Base-by-base conservation (phyloP, 352 stramenopile genomes). In the Phytophthora macrochlamydospora region DNA sequence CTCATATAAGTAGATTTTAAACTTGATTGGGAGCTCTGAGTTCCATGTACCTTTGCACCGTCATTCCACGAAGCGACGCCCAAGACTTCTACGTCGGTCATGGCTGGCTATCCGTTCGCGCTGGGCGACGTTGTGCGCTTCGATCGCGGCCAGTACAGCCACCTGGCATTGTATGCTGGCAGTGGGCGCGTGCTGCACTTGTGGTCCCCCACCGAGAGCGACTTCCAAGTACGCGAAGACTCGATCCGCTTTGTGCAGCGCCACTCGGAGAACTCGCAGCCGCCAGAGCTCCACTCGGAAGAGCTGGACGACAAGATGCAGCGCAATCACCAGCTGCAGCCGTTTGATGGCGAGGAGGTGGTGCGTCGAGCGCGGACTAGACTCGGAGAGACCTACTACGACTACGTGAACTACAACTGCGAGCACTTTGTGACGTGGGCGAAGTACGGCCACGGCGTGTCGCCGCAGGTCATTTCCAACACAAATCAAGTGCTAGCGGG, bases 341-440 rank as follows among this genome's bases (percentile, higher is more conserved):
- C 83, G 5, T 67, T 91, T n/a, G 42, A 49, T 3, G 70, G 71
- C 0, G 62, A 83, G 1, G 79, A 89, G 18, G 65, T 77, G 18
- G 72, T 89, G 59, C 61, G 58, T 1, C 79, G 83, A 31, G 83
- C 83, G 31, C 73, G 75, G 51, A 68, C 71, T 38, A 68, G 78
- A 8, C 74, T 92, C 9, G 79, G 81, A 43, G 81, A 88, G 63
- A 65, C 59, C 30, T 65, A 75, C 31, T 92, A 92, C 67, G 74
- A 79, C 52, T 85, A 50, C 24, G 35, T 92, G 38, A 59, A 30
- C 4, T 72, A 85, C 72, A 92, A 92, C 56, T 92, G 83, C 73
- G 83, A 92, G 56, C 83, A 92, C 62, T 92, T 92, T 69, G 83
- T 90, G 44, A 90, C 83, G 48, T 92, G 79, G 83, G 83, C 79